Base-by-base conservation (phyloP, 345 rosid species). In the Bruguiera sexangula region DNA sequence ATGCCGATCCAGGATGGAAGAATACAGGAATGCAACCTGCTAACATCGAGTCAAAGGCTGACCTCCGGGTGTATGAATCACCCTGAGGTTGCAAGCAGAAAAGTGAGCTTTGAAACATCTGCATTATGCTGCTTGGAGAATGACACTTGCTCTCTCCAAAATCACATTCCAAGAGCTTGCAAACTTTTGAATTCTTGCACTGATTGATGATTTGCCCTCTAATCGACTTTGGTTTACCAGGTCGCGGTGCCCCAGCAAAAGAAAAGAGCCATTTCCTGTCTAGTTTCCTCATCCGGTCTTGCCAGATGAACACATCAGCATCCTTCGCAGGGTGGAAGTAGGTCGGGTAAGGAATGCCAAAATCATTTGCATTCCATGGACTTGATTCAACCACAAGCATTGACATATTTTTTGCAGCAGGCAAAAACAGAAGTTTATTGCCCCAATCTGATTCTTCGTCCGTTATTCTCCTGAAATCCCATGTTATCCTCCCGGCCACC, bases 331-430 rank as follows among this genome's bases (percentile, higher is more conserved):
- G 96, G 65, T 93, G 96, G 72, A 89, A 91, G 73, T 93, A 88
- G 4, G 98, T 91, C 0, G 98, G 98, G 70, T 91, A 91, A 0
- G 97, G 94, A 63, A 91, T 88, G 60, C 87, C 98, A 34, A 91
- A 91, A 70, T 93, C 97, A 78, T 93, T 93, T 0, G 96, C 92
- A 54, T 91, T 83, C 98, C 98, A 89, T 0, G 97, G 96, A 72
- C 97, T 93, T 5, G 98, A 93, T 72, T 93, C 98, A 19, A 93
- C 92, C 77, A 91, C 97, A 69, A 93, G 94, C 96, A 91, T 83
- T 16, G 92, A 87, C 97, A 93, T 93, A 73, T 91, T 91, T 78
- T 80, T 91, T 0, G 96, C 92, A 70, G 91, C 96, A 0, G 97
- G 94, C 68, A 93, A 76, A 76, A 85, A 86, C 70, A 93, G 80